Evolutionary conservation across 139 green algal genomes (phyloP), one percentile per base, ranked within the genome.

Genomic region (Coccomyxa sp.): DNA sequence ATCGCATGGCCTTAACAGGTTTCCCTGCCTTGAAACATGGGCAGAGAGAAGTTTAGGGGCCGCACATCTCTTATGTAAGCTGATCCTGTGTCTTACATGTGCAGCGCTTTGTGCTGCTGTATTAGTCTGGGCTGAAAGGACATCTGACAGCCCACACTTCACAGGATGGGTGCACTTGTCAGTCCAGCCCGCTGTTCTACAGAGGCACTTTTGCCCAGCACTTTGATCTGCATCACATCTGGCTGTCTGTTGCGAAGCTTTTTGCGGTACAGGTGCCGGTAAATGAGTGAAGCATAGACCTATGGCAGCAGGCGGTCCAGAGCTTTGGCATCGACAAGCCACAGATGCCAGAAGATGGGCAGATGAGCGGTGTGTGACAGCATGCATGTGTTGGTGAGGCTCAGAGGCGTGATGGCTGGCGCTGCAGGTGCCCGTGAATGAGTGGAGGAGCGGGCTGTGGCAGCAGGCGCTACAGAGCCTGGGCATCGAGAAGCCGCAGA

Each of bases 361-460:
- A 58, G 44, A n/a, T n/a, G n/a, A n/a, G n/a, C n/a, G n/a, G n/a
- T n/a, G n/a, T n/a, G n/a, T n/a, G n/a, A n/a, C n/a, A n/a, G n/a
- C n/a, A n/a, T n/a, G n/a, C n/a, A n/a, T n/a, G n/a, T n/a, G n/a
- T n/a, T n/a, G n/a, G n/a, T n/a, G n/a, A n/a, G n/a, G n/a, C n/a
- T n/a, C 5, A 64, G 50, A 64, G 27, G 50, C 27, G 7, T 34
- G n/a, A 5, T 71, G 33, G 31, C 35, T 33, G 6, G 36, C 14
- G 22, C 35, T 18, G 34, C 71, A 87, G 82, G 69, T 82, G 36
- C 64, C 79, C 7, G 84, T 88, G 24, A 70, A 82, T 10, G 70
- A 81, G 37, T 88, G 84, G 84, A 75, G 84, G 0, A 78, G 78
- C 24, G 33, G 39, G 39, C 78, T 86, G 12, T 88, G 84, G 84